Base-by-base conservation (phyloP, 106 monocot species). In the Vanilla planifolia region DNA sequence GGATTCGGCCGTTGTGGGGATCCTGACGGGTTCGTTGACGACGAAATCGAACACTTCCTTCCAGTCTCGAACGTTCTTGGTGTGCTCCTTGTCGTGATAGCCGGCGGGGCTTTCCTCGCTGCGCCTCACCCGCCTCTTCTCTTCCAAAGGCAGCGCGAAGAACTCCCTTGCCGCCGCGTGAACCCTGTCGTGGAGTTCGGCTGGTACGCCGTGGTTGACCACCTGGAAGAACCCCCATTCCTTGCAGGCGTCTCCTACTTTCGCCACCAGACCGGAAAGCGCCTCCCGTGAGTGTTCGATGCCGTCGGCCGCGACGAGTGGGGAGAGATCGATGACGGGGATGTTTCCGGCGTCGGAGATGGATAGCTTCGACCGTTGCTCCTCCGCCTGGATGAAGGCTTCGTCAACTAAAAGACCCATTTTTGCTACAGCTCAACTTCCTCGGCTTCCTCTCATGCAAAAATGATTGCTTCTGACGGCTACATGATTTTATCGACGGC, bases 161-260 rank as follows among this genome's bases (percentile, higher is more conserved):
- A 89, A 89, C 48, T 52, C 72, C 58, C 48, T 59, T 59, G 81
- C 63, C 23, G 59, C 70, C 8, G 53, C 47, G 37, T 58, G 69
- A 5, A 74, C 37, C 6, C 68, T 44, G 41, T 66, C 67, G 5
- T 72, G 17, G 6, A 78, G 50, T 22, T 67, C 72, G 8, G 4
- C 4, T 3, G 65, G 59, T 26, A 89, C 71, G 8, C 89, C 89
- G 55, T 85, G 89, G 67, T 85, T 81, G 43, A 81, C 33, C 68
- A 85, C 89, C 71, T 81, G 84, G 70, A 89, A 89, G 71, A 89
- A 84, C 1, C 89, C 89, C 89, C 84, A 89, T 5, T 75, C 69
- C 34, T 53, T 60, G 68, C 84, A 75, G 10, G 84, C 80, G 11
- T 50, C 66, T 40, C 60, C 78, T n/a, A 89, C 72, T 62, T 65